phyloP scores from a whole-genome alignment of 345 rosid species.

The thale cress (Arabidopsis thaliana) region DNA sequence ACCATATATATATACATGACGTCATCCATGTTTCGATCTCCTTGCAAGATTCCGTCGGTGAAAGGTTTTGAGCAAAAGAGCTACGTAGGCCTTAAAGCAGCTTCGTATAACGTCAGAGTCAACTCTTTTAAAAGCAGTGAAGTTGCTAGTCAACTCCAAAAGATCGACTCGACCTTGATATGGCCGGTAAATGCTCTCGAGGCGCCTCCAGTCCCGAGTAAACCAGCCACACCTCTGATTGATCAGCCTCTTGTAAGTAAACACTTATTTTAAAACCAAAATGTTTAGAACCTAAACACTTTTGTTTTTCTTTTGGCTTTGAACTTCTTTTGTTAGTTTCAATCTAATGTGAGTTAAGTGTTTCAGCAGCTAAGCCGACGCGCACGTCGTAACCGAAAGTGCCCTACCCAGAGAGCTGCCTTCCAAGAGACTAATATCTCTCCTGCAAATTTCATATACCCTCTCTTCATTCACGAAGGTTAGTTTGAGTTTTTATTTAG shows the following conservation, averaged over 20 bases:
- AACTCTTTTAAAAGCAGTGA: constrained; percentile 11
- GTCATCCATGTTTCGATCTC: constrained; percentile 40
- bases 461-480: constrained; percentile 93
- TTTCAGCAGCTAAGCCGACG: constrained; percentile 74
- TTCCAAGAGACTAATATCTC: constrained; percentile 83
- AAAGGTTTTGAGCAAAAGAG: constrained; percentile 38
- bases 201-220: constrained; percentile 66
- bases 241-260: constrained; percentile 65
- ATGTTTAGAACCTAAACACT: neutral
- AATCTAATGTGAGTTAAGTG: neutral
- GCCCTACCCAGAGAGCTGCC: constrained; percentile 72
- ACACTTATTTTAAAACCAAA: neutral
- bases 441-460: constrained; percentile 86
- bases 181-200: constrained; percentile 61
- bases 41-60: constrained; percentile 35
- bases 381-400: constrained; percentile 80
- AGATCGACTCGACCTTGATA: constrained; percentile 45
- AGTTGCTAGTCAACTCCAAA: constrained; percentile 27
- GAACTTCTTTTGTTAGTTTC: neutral
- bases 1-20: constrained; percentile 30
- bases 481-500: constrained; percentile 14
- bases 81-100: constrained; percentile 33
- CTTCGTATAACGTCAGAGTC: constrained; percentile 29
- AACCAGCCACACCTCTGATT: constrained; percentile 54
- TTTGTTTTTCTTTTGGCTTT: neutral